Evolutionary conservation across 208 protist species (phyloP), one percentile per base, ranked within the genome.

Genomic region (Acanthamoeba castellanii): DNA sequence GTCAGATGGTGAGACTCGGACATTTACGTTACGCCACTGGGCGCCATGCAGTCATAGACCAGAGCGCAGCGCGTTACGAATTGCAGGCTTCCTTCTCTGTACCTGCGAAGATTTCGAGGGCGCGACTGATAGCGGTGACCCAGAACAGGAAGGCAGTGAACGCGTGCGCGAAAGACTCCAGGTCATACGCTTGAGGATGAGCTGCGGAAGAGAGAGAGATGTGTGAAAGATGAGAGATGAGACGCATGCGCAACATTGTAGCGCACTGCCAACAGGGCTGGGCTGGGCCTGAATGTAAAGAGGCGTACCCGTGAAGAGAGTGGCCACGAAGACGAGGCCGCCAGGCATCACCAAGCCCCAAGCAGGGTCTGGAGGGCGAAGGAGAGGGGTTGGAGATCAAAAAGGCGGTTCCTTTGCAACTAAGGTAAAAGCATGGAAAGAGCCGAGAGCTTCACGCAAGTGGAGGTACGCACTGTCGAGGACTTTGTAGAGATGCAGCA

Each of bases 401-500:
- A 11, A 57, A 1, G 16, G 16, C 52, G 14, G 16, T 57, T 11
- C 16, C 14, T 18, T 57, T 57, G 11, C 52, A 82, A n/a, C 22
- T n/a, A n/a, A 37, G 37, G 20, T 27, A 4, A 34, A 20, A 27
- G 8, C 37, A 13, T 50, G 13, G 20, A 82, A 7, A 52, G 30
- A 82, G n/a, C 1, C 11, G 11, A 27, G 27, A 68, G 3, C 1
- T 7, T 4, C 61, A 1, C 3, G 61, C 61, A 68, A 7, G 22
- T 1, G 66, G 66, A n/a, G 30, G 37, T 20, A 91, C 85, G 52
- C 42, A 91, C 85, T 91, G 22, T 91, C 85, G 61, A 91, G 85
- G 3, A 91, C 85, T 91, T 91, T 91, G 85, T 91, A 91, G 30
- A 91, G 45, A 37, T 91, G 85, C 14, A 91, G 85, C 22, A 91